Conservation (phyloP, 345 rosid genomes). For the Excoecaria cochinchinensis region DNA sequence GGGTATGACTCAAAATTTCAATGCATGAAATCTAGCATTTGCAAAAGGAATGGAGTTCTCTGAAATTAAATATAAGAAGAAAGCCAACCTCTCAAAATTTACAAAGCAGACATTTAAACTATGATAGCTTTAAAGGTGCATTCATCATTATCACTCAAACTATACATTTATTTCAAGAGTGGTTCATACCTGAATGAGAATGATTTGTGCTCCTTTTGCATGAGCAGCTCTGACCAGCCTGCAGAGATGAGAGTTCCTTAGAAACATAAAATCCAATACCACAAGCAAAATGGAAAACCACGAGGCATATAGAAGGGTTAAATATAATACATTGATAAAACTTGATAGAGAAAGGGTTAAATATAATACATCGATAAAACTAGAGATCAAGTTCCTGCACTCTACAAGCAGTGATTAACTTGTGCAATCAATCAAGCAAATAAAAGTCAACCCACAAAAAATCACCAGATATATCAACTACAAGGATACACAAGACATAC, state of each 20-base stretch:
- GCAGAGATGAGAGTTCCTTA: slow-evolving; percentile 6
- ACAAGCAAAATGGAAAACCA: not conserved
- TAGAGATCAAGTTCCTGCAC: no score
- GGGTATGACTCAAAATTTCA: not conserved
- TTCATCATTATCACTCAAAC: not conserved
- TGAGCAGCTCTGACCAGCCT: slow-evolving; percentile 78
- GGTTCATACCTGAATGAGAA: slow-evolving; percentile 77
- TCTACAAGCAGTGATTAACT: no score
- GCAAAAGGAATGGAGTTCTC: not conserved
- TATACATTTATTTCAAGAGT: not conserved
- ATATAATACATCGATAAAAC: no score
- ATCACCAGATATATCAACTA: no score
- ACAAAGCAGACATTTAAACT: not conserved
- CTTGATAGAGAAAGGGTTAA: no score
- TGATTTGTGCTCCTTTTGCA: slow-evolving; percentile 68
- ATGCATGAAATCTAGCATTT: not conserved
- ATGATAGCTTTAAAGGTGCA: not conserved
- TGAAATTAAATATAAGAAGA: not conserved
- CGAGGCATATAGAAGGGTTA: not conserved
- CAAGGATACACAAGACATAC: no score
- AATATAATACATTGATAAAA: no score
- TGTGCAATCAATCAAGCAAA: no score
- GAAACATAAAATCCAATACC: not conserved
- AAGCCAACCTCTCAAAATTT: not conserved
- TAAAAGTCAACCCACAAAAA: no score